phyloP scores from a whole-genome alignment of 192 early-diverging fungal species.

The Coemansia sp. region DNA sequence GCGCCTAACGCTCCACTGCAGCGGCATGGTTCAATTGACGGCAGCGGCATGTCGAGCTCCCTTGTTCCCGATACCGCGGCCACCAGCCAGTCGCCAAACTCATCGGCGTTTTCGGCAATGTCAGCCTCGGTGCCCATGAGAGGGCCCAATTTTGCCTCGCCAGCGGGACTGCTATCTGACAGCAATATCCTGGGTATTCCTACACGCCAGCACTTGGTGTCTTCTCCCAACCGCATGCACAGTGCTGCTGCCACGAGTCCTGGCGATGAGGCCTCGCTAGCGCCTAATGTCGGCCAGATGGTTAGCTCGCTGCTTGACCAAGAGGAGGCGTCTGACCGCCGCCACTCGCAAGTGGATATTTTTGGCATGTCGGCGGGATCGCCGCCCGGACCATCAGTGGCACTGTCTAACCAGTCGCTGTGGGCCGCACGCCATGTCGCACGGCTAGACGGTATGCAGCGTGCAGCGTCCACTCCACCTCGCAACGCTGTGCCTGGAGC shows the following conservation, averaged over 20 bases:
- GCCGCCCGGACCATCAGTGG: conserved; percentile 15
- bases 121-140: conserved; percentile 34
- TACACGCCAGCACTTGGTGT: conserved; percentile 25
- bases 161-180: conserved; percentile 35
- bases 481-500: conserved; percentile 24
- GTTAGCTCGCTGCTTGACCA: conserved; percentile 54
- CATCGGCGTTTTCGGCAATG: conserved; percentile 46
- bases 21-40: conserved; percentile 12
- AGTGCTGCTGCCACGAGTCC: conserved; percentile 14
- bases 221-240: conserved; percentile 42
- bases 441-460: conserved; percentile 51
- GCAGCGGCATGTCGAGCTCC: conserved; percentile 6
- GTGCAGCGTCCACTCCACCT: conserved; percentile 52
- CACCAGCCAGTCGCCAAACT: conserved; percentile 13
- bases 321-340: conserved; percentile 37
- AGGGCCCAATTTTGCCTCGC: conserved; percentile 15
- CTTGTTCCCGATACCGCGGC: conserved; percentile 1
- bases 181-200: conserved; percentile 36
- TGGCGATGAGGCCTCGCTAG: conserved; percentile 15
- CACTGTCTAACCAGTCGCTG: conserved; percentile 37
- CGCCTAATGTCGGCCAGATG: conserved; percentile 42
- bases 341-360: conserved; percentile 39
- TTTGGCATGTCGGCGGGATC: conserved; percentile 43
- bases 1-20: conserved; percentile 17
- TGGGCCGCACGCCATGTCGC: conserved; percentile 51